These are phyloP conservation scores for Blastobotrys illinoisensis DNA, from an alignment of 1,139 yeast genomes.

Conservation along the genomic window DNA sequence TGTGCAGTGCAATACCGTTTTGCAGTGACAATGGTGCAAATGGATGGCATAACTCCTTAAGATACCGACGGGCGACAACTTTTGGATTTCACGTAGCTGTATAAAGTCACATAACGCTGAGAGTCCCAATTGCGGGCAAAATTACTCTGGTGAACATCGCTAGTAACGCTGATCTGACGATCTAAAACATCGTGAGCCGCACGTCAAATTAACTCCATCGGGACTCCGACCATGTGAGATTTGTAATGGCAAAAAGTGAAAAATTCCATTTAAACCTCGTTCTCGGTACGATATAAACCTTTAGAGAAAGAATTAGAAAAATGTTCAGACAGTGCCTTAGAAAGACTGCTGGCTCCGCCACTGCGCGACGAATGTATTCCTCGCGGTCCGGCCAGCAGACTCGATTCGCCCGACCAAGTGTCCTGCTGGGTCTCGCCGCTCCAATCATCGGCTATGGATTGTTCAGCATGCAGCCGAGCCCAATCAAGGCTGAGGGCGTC, in stretches of 20 bases:
- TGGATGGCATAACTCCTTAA: too few species aligned
- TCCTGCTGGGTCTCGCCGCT: slow-evolving; percentile 4
- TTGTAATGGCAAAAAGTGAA: background rate
- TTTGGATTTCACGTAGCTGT: too few species aligned
- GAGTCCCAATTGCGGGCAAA: too few species aligned
- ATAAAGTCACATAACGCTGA: too few species aligned
- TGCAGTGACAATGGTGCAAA: too few species aligned
- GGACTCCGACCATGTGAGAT: background rate
- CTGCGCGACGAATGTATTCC: slow-evolving; percentile 2
- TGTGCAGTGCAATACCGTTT: too few species aligned
- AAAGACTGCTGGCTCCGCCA: background rate
- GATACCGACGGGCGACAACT: too few species aligned
- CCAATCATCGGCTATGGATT: slow-evolving; percentile 12
- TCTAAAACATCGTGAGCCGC: background rate
- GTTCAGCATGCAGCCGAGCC: slow-evolving; percentile 5
- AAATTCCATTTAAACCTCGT: background rate
- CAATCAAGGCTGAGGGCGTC: slow-evolving; percentile 8
- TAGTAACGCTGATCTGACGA: background rate
- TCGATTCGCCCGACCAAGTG: slow-evolving; percentile 2
- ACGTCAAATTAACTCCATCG: background rate
- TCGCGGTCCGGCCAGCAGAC: slow-evolving; percentile 1
- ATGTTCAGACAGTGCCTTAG: background rate
- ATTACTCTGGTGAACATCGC: too few species aligned
- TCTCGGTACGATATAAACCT: background rate
- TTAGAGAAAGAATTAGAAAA: background rate